Base-by-base conservation (phyloP, 106 monocot species). In the Dendrobium nobile region DNA sequence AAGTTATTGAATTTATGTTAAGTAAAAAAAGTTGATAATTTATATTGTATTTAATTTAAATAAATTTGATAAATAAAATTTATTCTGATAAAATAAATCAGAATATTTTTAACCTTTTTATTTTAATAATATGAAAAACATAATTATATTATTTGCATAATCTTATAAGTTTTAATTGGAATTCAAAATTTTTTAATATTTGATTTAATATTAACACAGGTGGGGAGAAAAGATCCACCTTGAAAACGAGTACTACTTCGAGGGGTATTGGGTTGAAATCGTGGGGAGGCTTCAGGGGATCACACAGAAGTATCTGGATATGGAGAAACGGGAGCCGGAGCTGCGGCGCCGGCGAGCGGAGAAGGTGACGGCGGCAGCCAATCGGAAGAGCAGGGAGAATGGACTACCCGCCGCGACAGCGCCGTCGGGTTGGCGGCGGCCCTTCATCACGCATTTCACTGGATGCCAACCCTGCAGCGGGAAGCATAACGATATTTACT, bases 381-480 rank as follows among this genome's bases (percentile, higher is more conserved):
- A 82, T 28, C 55, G 10, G 77, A 33, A 64, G 82, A 44, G 80
- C 61, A 85, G 82, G 82, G 55, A 42, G 79, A 84, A 82, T 79
- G 40, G 22, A 77, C 31, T 65, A 2, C 28, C 82, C 48, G 72
- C 75, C 44, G 81, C 26, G 26, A 79, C 77, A 85, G 7, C 8
- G 42, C 10, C 15, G 19, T 7, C 84, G 90, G 51, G 51, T 8
- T 75, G 82, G 91, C 61, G 83, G 64, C 70, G 88, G 82, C 96
- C 93, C 33, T 92, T 96, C 41, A 42, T 96, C 0, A 96, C 96
- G n/a, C 96, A 96, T 74, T 96, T 96, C 82, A 90, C 93, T 1
- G 96, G 96, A 11, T 96, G 96, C 75, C 90, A 96, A 79, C 92
- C 96, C 2, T 96, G 96, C 74, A 89, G 87, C 72, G 96, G 96